phyloP scores from a whole-genome alignment of 768 basidiomycete species.

The Serendipita sp. region DNA sequence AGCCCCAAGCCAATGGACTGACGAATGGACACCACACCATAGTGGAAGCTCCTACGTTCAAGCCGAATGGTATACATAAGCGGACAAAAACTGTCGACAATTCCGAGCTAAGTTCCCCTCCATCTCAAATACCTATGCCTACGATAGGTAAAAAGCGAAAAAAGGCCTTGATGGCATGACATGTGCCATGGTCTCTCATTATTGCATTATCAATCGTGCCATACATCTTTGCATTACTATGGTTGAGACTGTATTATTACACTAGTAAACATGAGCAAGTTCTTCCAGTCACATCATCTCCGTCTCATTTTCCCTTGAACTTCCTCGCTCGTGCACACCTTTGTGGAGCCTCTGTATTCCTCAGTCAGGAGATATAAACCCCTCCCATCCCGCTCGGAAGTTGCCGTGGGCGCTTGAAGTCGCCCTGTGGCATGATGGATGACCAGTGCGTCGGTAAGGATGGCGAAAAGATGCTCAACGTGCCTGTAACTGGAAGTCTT shows the following conservation, averaged over 20 bases:
- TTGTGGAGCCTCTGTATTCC: no score
- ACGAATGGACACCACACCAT: not conserved
- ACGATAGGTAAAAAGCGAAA: slow-evolving; percentile 3
- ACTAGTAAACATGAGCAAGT: no score
- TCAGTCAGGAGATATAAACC: no score
- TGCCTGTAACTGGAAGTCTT: not conserved
- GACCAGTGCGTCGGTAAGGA: no score
- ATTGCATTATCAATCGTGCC: slow-evolving; percentile 1
- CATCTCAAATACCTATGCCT: not conserved
- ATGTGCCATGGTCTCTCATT: not conserved
- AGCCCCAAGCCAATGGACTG: not conserved
- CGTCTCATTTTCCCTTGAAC: no score
- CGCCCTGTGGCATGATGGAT: no score
- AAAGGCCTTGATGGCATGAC: slow-evolving; percentile 3
- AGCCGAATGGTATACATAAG: not conserved
- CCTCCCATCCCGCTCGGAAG: no score
- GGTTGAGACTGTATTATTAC: not conserved
- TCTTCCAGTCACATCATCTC: no score
- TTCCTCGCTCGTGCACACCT: no score
- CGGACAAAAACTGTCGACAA: not conserved
- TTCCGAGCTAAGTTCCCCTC: not conserved
- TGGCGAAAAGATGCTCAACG: no score
- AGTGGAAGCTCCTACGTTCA: not conserved
- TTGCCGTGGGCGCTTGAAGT: no score
- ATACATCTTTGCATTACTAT: not conserved